A percentile compares a stretch with the other conserved stretches of the same genome.
These are phyloP conservation scores for Lactarius pseudohatsudake DNA, from an alignment of 768 basidiomycete species.

Conservation along the genomic window DNA sequence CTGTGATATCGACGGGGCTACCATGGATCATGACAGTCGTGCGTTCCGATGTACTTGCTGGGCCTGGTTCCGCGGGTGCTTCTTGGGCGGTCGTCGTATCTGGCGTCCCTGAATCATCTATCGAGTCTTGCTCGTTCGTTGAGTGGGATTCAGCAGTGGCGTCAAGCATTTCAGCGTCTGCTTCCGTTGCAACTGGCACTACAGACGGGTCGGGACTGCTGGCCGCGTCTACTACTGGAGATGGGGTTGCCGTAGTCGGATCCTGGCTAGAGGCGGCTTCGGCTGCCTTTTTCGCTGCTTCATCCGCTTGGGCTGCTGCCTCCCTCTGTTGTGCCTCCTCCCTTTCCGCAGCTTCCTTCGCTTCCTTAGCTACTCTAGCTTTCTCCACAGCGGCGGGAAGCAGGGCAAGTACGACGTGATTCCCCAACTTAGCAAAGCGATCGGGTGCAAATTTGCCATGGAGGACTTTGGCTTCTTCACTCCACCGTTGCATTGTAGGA, in stretches of 20 bases:
- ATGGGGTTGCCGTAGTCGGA: constrained; percentile 24
- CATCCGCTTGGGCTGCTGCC: constrained; percentile 41
- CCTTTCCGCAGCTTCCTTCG: constrained; percentile 51
- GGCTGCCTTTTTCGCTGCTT: constrained; percentile 36
- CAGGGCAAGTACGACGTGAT: constrained; percentile 70
- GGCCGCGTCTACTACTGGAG: constrained; percentile 3
- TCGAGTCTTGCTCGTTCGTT: constrained; percentile 13
- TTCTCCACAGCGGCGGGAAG: constrained; percentile 77
- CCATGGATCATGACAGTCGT: constrained; percentile 92
- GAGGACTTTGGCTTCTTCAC: constrained; percentile 80
- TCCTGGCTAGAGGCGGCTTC: constrained; percentile 35
- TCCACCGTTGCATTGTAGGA: constrained; percentile 83
- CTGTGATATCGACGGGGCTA: constrained; percentile 92
- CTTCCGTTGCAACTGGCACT: constrained; percentile 33
- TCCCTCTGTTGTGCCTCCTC: constrained; percentile 43
- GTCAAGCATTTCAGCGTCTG: constrained; percentile 56
- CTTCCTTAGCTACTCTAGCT: constrained; percentile 42
- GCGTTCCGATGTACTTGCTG: constrained; percentile 52
- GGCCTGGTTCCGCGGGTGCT: constrained; percentile 31
- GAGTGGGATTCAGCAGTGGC: constrained; percentile 28
- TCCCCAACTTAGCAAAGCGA: constrained; percentile 62
- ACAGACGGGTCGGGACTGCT: constrained; percentile 41
- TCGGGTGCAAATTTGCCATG: constrained; percentile 73
- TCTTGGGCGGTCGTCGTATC: constrained; percentile 27
- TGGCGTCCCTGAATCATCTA: constrained; percentile 15